Evolutionary conservation across 2,329 filamentous ascomycete genomes (phyloP), one percentile per base, ranked within the genome.

Genomic region (Pseudogymnoascus sp.): DNA sequence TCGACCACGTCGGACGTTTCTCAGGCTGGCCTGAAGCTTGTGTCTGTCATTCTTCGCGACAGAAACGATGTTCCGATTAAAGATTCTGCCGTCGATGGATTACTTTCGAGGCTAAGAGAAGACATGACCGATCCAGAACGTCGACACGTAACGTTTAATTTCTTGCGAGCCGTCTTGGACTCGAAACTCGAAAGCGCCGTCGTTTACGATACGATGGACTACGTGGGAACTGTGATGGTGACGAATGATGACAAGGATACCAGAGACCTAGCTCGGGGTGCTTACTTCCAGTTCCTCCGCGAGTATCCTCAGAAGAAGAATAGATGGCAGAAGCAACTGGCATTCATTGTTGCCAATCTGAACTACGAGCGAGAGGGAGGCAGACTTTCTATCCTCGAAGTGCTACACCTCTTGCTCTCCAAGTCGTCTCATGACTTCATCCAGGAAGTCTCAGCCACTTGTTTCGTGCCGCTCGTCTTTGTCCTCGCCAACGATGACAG

Each of bases 301-400:
- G 92, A 97, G 61, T 99, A 97, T 71, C 93, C 94, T 0, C 94
- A 97, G 73, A 91, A 89, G 69, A 92, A 92, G 74, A 89, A 86
- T 65, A 83, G 94, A 12, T 95, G 94, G 87, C 82, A 84, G 39
- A 96, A 96, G 72, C 93, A 97, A 72, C 82, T 97, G 59, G 85
- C 82, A 62, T 99, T 97, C 72, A 80, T 99, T 58, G 83, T 95
- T 59, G 89, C 90, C 69, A 99, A 99, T 70, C 79, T 99, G 66
- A 87, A 93, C 64, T 99, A 97, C 73, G 86, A 93, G 45, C 86
- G 95, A 69, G 87, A 92, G 67, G 89, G 94, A 64, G 94, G 94
- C 29, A 84, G 95, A 37, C 81, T 96, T 64, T 97, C 92, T 0
- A 90, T 97, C 29, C 90, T 99, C 84, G 94, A 99, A 75, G 86